Conservation (phyloP, 495 filamentous ascomycete genomes). For the Penicillium longicatenatum region DNA sequence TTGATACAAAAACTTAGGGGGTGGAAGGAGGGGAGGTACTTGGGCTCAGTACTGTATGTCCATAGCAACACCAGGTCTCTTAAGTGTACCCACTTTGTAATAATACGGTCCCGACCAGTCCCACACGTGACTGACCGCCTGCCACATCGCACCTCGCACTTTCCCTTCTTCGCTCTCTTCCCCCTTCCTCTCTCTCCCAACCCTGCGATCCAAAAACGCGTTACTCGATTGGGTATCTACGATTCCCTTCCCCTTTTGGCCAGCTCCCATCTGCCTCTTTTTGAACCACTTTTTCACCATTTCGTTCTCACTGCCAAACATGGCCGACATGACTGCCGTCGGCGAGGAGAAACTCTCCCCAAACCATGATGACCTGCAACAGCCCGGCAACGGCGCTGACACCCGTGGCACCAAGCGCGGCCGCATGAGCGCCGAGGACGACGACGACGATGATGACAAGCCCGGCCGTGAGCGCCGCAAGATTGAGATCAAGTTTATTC, state of each 20-base stretch:
- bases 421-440: conserved; percentile 87
- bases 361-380: conserved; percentile 54
- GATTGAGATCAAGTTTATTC: conserved; percentile 99
- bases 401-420: conserved; percentile 86
- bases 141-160: conserved; percentile 39
- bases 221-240: conserved; percentile 56
- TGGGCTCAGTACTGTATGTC: neutral
- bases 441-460: conserved; percentile 98
- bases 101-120: neutral
- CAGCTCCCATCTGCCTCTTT: conserved; percentile 18
- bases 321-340: conserved; percentile 51
- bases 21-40: neutral
- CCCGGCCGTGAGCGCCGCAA: conserved; percentile 96
- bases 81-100: neutral
- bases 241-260: conserved; percentile 53
- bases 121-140: conserved; percentile 45
- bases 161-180: conserved; percentile 45
- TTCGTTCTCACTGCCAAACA: conserved; percentile 21
- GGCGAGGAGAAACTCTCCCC: conserved; percentile 51
- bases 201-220: conserved; percentile 51
- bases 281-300: conserved; percentile 4
- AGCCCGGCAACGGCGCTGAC: conserved; percentile 59
- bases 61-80: neutral
- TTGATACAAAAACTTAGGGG: neutral
- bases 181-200: conserved; percentile 43